Conservation (phyloP, 2,329 filamentous ascomycete genomes). For the Triangularia verruculosa region DNA sequence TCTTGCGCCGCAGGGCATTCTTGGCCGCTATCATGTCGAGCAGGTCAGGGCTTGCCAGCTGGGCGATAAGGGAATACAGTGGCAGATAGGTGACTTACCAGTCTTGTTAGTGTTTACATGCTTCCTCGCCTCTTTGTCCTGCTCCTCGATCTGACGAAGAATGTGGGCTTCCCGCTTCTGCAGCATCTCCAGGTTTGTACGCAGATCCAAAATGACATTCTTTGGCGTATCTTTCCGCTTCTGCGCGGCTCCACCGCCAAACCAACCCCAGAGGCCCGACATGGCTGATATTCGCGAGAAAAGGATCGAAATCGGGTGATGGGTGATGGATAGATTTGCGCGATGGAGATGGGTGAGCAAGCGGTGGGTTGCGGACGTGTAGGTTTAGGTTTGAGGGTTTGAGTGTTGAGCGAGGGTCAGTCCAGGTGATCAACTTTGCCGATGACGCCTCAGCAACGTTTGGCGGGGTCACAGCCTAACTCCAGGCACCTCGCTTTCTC, state of each 20-base stretch:
- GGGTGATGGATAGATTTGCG: neutral
- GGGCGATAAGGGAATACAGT: neutral
- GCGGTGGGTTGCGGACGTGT: slow-evolving; percentile 1
- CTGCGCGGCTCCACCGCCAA: slow-evolving; percentile 77
- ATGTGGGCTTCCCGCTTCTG: slow-evolving; percentile 93
- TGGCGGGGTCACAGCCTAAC: slow-evolving; percentile 27
- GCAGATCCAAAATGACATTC: slow-evolving; percentile 87
- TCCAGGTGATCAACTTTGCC: slow-evolving; percentile 26
- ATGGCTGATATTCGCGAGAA: slow-evolving; percentile 37
- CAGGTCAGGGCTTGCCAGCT: slow-evolving; percentile 17
- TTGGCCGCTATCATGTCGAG: slow-evolving; percentile 66
- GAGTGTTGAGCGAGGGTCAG: slow-evolving; percentile 5
- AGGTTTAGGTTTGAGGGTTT: slow-evolving; percentile 3
- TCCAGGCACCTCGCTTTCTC: slow-evolving; percentile 14
- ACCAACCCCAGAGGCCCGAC: slow-evolving; percentile 81
- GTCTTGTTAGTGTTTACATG: slow-evolving; percentile 86
- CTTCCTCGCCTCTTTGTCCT: slow-evolving; percentile 85
- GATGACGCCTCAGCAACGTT: slow-evolving; percentile 28
- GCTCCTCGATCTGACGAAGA: slow-evolving; percentile 88
- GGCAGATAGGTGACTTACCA: slow-evolving; percentile 54
- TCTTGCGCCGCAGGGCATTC: slow-evolving; percentile 87
- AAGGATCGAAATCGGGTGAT: neutral
- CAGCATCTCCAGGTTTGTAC: slow-evolving; percentile 92
- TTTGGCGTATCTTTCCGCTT: slow-evolving; percentile 93
- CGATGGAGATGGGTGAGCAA: neutral